These are phyloP conservation scores for Sutorius eximius DNA, from an alignment of 1,284 basidiomycete species.

Conservation along the genomic window DNA sequence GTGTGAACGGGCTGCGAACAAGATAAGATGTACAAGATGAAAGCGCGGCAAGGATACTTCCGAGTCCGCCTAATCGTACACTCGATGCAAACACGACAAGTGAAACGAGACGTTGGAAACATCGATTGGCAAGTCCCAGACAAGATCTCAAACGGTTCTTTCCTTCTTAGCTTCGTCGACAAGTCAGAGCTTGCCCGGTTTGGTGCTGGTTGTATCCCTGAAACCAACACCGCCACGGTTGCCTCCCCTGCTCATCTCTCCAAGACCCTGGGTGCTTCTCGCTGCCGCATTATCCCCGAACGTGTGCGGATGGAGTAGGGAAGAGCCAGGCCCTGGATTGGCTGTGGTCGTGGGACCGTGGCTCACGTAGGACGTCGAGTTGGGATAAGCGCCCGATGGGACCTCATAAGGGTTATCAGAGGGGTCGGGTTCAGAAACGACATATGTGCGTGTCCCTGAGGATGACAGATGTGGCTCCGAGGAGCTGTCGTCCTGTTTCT, in stretches of 20 bases:
- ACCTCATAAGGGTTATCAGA: conserved; percentile 58
- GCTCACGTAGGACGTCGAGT: conserved; percentile 52
- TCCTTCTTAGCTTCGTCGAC: conserved; percentile 47
- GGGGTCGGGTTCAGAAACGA: conserved; percentile 66
- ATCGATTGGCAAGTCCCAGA: conserved; percentile 1
- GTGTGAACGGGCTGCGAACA: neutral
- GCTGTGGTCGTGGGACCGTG: conserved; percentile 43
- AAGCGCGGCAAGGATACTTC: neutral
- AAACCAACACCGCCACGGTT: conserved; percentile 41
- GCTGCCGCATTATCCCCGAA: conserved; percentile 47
- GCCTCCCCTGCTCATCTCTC: conserved; percentile 45
- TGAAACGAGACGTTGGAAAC: neutral
- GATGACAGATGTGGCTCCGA: conserved; percentile 47
- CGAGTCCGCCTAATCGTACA: conserved; percentile 29
- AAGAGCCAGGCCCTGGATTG: conserved; percentile 39
- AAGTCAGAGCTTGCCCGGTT: conserved; percentile 41
- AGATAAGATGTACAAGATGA: conserved; percentile 18
- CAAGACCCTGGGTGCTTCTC: conserved; percentile 43
- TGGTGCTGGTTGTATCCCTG: conserved; percentile 37
- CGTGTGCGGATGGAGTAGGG: conserved; percentile 44
- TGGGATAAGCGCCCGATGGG: conserved; percentile 66
- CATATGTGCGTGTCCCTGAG: conserved; percentile 54
- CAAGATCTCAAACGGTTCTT: conserved; percentile 15
- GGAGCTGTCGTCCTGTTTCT: conserved; percentile 54
- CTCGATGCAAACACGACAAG: conserved; percentile 10